A percentile compares a stretch with the other conserved stretches of the same genome.
phyloP scores from a whole-genome alignment of 2,329 filamentous ascomycete species.

The Sporothrix variecibatus region DNA sequence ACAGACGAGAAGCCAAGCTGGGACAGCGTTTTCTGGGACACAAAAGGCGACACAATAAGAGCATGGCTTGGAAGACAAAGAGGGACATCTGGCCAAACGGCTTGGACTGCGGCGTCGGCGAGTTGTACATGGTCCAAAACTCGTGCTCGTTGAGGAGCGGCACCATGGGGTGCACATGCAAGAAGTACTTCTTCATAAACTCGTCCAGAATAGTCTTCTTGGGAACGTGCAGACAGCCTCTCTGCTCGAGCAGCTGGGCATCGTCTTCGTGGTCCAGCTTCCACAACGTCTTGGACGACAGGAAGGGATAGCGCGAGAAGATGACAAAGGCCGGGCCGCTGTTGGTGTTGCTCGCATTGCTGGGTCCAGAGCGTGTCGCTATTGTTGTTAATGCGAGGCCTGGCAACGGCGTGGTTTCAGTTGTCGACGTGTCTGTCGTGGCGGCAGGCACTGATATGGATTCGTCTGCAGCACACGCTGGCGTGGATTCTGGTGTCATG shows the following conservation, averaged over 20 bases:
- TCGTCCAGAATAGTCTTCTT: conserved; percentile 44
- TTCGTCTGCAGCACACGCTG: not conserved
- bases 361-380: not conserved
- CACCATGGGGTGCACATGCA: conserved; percentile 47
- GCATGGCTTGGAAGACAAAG: conserved; percentile 48
- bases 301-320: conserved; percentile 47
- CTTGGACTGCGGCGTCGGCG: not conserved
- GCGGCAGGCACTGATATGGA: not conserved
- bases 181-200: conserved; percentile 50
- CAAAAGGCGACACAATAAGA: conserved; percentile 36
- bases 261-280: conserved; percentile 47
- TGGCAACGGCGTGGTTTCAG: not conserved
- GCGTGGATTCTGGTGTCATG: not conserved
- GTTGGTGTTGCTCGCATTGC: not conserved
- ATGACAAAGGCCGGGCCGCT: conserved; percentile 17
- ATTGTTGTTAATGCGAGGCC: not conserved
- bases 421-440: not conserved
- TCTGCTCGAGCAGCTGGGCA: conserved; percentile 45
- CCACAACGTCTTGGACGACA: conserved; percentile 41
- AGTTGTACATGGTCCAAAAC: conserved; percentile 48
- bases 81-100: conserved; percentile 42
- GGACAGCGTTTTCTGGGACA: conserved; percentile 1
- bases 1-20: conserved; percentile 17
- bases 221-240: conserved; percentile 49
- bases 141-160: conserved; percentile 48